Percentiles rank a stretch among this genome's conserved stretches.
phyloP scores from a whole-genome alignment of 768 basidiomycete species.

The Suillus placidus region DNA sequence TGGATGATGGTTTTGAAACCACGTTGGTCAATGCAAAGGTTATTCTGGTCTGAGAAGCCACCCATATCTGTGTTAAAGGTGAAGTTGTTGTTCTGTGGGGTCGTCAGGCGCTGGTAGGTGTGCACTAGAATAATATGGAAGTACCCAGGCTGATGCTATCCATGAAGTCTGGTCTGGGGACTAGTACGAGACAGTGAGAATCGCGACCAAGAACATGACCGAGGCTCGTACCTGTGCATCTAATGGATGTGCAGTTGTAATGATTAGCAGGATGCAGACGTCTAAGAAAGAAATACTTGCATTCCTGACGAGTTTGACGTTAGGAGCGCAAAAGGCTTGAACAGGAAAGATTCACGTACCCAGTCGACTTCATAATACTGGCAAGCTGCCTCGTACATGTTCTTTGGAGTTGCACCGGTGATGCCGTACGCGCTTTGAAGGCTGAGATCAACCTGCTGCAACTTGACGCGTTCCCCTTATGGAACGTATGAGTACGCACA shows the following conservation, averaged over 20 bases:
- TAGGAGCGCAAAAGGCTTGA: not conserved
- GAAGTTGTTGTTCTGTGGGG: constrained; percentile 60
- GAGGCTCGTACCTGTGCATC: constrained; percentile 30
- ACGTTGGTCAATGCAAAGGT: constrained; percentile 59
- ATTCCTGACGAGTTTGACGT: constrained; percentile 29
- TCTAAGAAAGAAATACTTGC: constrained; percentile 18
- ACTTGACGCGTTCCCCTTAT: constrained; percentile 47
- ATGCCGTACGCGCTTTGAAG: constrained; percentile 57
- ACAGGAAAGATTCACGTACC: constrained; percentile 18
- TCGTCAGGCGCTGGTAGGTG: constrained; percentile 9
- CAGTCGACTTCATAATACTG: constrained; percentile 60
- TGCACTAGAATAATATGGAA: constrained; percentile 6
- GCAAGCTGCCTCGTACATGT: constrained; percentile 49
- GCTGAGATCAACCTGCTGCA: constrained; percentile 55
- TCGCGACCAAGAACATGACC: not conserved
- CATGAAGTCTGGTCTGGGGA: constrained; percentile 65
- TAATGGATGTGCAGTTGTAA: constrained; percentile 3
- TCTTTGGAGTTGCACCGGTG: constrained; percentile 46
- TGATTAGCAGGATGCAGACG: constrained; percentile 9
- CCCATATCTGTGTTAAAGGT: constrained; percentile 54
- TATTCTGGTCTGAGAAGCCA: constrained; percentile 59
- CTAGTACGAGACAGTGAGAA: constrained; percentile 47
- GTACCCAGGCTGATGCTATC: constrained; percentile 66
- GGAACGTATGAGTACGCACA: not conserved
- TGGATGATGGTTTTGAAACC: constrained; percentile 62